Evolutionary conservation across 2,329 filamentous ascomycete genomes (phyloP), one percentile per base, ranked within the genome.

Genomic region (Harringtonia aguacate): DNA sequence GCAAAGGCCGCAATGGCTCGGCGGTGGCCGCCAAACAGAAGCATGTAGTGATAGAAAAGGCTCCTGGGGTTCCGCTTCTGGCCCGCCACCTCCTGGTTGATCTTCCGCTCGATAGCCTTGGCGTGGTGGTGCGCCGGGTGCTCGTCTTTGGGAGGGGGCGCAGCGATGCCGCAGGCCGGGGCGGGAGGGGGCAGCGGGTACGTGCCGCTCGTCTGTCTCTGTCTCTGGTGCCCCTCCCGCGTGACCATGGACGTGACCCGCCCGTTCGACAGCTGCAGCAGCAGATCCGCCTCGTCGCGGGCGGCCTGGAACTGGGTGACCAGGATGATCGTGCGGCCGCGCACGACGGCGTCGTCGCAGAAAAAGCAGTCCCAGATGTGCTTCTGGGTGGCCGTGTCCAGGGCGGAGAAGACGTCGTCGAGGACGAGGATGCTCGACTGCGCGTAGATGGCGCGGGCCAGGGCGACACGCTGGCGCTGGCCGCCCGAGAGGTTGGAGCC

Each of bases 401-500:
- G 61, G 0, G 75, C 75, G 1, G 75, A 74, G 49, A 79, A 75
- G 3, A 78, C 66, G 46, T 79, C 75, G 48, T 79, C 75, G 1
- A 79, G 65, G 1, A 79, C 60, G 20, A 79, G 59, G 3, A 77
- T 61, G 2, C 70, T 62, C 0, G 75, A 67, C 43, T 69, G 70
- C 2, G 74, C 77, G 55, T 79, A 79, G 2, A 79, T 55, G 8
- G 74, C 70, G 45, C 75, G 64, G 2, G 75, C 75, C 29, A 79
- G 56, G 13, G 73, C 72, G 30, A 52, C 41, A 13, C 48, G 40
- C 42, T 55, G 49, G 41, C 52, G 48, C 46, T 57, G 52, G 10
- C 51, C 52, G 18, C 52, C 53, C 3, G 49, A 55, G 13, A 58
- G 42, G 37, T 52, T 52, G 8, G 53, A 28, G n/a, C 52, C 52